Base-by-base conservation (phyloP, 2,329 filamentous ascomycete species). In the Sarocladium oryzae region DNA sequence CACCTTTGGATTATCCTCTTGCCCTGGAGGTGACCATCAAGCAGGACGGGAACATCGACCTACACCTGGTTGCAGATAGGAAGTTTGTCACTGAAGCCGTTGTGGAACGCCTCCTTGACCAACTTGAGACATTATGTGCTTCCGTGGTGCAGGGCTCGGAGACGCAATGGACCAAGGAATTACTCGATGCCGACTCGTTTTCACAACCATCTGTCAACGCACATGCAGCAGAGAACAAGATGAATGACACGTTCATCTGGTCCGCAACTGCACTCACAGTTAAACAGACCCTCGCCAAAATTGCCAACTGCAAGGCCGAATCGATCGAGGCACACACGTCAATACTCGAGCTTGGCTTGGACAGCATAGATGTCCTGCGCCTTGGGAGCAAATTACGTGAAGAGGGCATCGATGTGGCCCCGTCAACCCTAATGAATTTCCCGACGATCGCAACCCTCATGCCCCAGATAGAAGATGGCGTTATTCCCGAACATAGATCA, bases 301-400 rank as follows among this genome's bases (percentile, higher is more conserved):
- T 96, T 4, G 79, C 84, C 1, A 76, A 75, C 0, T 61, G 84
- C 0, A 62, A 77, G 0, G 62, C 67, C 2, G 63, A 73, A 2
- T 67, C 75, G 0, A 70, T 96, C 33, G 64, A 69, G 2, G 77
- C 79, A 49, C 66, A 72, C 6, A 81, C 81, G 0, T 85, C 85
- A 0, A 80, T 96, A 10, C 84, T 95, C 35, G 84, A 92, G 58
- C 76, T 96, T 28, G 91, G 91, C 0, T 76, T 96, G 6, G 92
- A 96, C 70, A 96, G 91, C 60, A 95, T 96, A 53, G 91, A 96
- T 65, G 80, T 86, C 2, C 92, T 96, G 64, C 95, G 89, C 59
- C 70, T 96, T 0, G 86, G 88, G 0, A 84, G 89, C 0, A 78
- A 82, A 50, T 72, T 96, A 2, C 86, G 79, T 56, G 78, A 76